phyloP scores from a whole-genome alignment of 2,329 filamentous ascomycete species.

The Mycocentrospora acerina region DNA sequence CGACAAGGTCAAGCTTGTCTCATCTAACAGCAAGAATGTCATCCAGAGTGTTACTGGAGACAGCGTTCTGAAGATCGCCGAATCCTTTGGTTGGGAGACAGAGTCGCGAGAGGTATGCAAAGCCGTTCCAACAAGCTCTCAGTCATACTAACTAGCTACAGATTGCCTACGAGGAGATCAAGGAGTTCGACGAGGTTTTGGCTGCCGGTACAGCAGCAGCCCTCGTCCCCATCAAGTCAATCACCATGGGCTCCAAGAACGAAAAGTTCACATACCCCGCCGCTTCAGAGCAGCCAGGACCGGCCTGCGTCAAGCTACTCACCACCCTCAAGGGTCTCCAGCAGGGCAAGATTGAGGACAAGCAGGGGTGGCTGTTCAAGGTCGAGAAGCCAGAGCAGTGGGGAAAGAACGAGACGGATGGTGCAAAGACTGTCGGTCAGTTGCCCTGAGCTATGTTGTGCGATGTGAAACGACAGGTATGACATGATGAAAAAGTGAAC shows the following conservation, averaged over 20 bases:
- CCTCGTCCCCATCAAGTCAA: conserved; percentile 87
- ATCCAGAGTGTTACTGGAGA: conserved; percentile 86
- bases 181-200: conserved; percentile 74
- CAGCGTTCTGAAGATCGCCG: conserved; percentile 73
- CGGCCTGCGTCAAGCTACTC: conserved; percentile 71
- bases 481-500: background rate
- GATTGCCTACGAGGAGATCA: conserved; percentile 67
- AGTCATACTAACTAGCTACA: conserved; percentile 29
- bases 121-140: background rate
- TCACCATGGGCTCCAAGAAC: conserved; percentile 66
- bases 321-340: conserved; percentile 82
- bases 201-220: conserved; percentile 90
- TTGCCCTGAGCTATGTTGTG: conserved; percentile 25
- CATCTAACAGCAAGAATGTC: conserved; percentile 84
- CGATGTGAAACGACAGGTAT: background rate
- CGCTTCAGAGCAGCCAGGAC: conserved; percentile 69
- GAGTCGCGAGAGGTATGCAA: conserved; percentile 68
- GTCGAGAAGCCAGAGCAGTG: conserved; percentile 46
- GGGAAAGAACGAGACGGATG: conserved; percentile 24
- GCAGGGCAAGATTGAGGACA: conserved; percentile 74
- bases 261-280: conserved; percentile 59
- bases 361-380: conserved; percentile 68
- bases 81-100: conserved; percentile 78
- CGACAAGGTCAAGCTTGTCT: conserved; percentile 68
- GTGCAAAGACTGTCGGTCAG: conserved; percentile 36